Conservation (phyloP, 2,329 filamentous ascomycete species). For the Fusarium abutilonis region DNA sequence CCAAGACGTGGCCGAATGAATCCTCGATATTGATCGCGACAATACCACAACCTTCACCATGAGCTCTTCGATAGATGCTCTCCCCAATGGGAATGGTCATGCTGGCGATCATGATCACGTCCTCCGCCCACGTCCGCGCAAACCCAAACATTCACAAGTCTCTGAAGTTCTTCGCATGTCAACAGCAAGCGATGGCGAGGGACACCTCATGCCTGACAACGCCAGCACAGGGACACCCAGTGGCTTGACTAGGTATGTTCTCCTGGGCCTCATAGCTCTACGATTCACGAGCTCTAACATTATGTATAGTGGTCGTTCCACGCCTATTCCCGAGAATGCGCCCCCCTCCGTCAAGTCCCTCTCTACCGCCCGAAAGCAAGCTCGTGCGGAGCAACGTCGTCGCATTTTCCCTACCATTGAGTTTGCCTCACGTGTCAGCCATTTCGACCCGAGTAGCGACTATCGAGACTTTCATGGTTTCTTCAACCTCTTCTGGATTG, state of each 20-base stretch:
- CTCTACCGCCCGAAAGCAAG: conserved; percentile 83
- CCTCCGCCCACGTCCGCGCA: conserved; percentile 61
- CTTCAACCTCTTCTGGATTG: conserved; percentile 98
- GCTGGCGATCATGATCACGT: conserved; percentile 53
- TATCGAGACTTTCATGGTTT: conserved; percentile 96
- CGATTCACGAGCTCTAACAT: conserved; percentile 9
- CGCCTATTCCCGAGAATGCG: conserved; percentile 86
- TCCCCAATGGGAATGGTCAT: conserved; percentile 45
- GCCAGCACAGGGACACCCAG: conserved; percentile 47
- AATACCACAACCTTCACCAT: conserved; percentile 27
- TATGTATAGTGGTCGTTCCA: conserved; percentile 76
- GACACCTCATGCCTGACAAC: conserved; percentile 50
- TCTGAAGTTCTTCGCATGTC: conserved; percentile 53
- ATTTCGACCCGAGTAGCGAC: conserved; percentile 92
- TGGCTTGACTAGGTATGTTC: conserved; percentile 57
- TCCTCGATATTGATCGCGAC: conserved; percentile 16
- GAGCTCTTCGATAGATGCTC: conserved; percentile 46
- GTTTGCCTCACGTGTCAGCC: conserved; percentile 88
- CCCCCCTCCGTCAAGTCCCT: conserved; percentile 91
- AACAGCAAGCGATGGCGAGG: conserved; percentile 49
- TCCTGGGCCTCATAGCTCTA: neutral
- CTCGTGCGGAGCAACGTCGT: conserved; percentile 80
- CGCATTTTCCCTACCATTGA: conserved; percentile 94
- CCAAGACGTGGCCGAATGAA: conserved; percentile 10
- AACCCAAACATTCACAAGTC: conserved; percentile 60